phyloP scores from a whole-genome alignment of 192 early-diverging fungal genomes.

The Linnemannia elongata region DNA sequence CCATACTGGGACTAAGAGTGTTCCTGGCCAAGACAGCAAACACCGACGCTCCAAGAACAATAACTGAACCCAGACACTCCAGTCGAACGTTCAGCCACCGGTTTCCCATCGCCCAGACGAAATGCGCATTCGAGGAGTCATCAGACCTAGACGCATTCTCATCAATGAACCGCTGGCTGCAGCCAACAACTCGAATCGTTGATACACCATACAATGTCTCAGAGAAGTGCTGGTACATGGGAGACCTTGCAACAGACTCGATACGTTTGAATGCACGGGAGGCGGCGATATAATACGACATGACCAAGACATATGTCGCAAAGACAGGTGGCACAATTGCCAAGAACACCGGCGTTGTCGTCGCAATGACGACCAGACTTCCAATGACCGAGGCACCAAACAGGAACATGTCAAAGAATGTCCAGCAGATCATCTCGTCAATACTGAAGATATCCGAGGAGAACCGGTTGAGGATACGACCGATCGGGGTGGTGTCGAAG shows the following conservation, averaged over 20 bases:
- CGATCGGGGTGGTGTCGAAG: slow-evolving; percentile 81
- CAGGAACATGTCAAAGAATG: slow-evolving; percentile 15
- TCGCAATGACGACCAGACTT: slow-evolving; percentile 5
- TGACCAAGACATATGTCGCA: slow-evolving; percentile 36
- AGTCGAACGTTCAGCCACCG: slow-evolving; percentile 79
- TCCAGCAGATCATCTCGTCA: not conserved
- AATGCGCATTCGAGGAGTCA: slow-evolving; percentile 68
- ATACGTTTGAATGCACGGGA: slow-evolving; percentile 78
- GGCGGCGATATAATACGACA: slow-evolving; percentile 66
- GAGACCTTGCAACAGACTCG: slow-evolving; percentile 75
- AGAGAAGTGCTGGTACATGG: slow-evolving; percentile 72
- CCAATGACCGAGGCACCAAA: slow-evolving; percentile 13
- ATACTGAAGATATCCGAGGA: slow-evolving; percentile 77
- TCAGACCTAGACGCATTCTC: slow-evolving; percentile 55
- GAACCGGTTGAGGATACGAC: slow-evolving; percentile 89
- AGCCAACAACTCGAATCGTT: slow-evolving; percentile 60
- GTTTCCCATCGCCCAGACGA: slow-evolving; percentile 75
- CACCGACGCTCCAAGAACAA: slow-evolving; percentile 82
- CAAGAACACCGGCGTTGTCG: slow-evolving; percentile 19
- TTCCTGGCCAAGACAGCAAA: slow-evolving; percentile 75
- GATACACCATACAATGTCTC: slow-evolving; percentile 62
- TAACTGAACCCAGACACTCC: slow-evolving; percentile 76
- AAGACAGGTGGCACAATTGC: slow-evolving; percentile 13
- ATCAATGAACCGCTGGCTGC: slow-evolving; percentile 63
- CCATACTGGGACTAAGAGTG: slow-evolving; percentile 71